Conservation (phyloP, 2,329 filamentous ascomycete species). For the Myrmaecium sp. region DNA sequence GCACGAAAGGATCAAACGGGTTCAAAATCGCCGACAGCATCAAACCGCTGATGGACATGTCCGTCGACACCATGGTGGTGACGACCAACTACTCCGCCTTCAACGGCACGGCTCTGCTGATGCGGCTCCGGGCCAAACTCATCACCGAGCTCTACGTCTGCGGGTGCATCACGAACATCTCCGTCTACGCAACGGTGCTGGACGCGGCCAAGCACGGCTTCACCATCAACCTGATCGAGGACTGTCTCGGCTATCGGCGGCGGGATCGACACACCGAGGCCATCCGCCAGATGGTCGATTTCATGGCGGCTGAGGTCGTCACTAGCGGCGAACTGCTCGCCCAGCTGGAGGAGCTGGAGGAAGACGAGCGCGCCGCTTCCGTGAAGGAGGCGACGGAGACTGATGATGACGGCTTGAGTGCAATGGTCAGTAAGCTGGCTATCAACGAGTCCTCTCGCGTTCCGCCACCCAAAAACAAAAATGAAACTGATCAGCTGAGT, state of each 20-base stretch:
- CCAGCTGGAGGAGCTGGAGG: slow-evolving; percentile 7
- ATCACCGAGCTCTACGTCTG: slow-evolving; percentile 82
- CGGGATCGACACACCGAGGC: slow-evolving; percentile 53
- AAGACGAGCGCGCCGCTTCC: slow-evolving; percentile 2
- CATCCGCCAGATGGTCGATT: slow-evolving; percentile 51
- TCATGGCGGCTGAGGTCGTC: slow-evolving; percentile 55
- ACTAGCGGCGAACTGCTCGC: slow-evolving; percentile 42
- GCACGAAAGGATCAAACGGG: slow-evolving; percentile 26
- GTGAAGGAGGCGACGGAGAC: slow-evolving; percentile 1
- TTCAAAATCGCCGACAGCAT: slow-evolving; percentile 34
- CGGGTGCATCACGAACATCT: slow-evolving; percentile 72
- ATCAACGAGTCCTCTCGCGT: too few species aligned
- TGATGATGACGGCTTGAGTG: too few species aligned
- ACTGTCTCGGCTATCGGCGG: slow-evolving; percentile 71
- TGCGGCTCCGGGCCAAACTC: slow-evolving; percentile 65
- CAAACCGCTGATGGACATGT: slow-evolving; percentile 31
- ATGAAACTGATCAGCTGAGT: slow-evolving; percentile 11
- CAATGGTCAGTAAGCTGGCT: not conserved
- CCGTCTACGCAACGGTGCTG: slow-evolving; percentile 78
- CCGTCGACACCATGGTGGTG: slow-evolving; percentile 35
- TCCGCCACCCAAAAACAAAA: too few species aligned
- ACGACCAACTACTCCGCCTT: slow-evolving; percentile 88
- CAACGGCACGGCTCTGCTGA: slow-evolving; percentile 53
- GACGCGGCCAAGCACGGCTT: slow-evolving; percentile 82
- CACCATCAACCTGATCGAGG: slow-evolving; percentile 69